Evolutionary conservation across 164 flowering plant genomes (phyloP), one percentile per base, ranked within the genome.

Genomic region (Cinnamomum micranthum): DNA sequence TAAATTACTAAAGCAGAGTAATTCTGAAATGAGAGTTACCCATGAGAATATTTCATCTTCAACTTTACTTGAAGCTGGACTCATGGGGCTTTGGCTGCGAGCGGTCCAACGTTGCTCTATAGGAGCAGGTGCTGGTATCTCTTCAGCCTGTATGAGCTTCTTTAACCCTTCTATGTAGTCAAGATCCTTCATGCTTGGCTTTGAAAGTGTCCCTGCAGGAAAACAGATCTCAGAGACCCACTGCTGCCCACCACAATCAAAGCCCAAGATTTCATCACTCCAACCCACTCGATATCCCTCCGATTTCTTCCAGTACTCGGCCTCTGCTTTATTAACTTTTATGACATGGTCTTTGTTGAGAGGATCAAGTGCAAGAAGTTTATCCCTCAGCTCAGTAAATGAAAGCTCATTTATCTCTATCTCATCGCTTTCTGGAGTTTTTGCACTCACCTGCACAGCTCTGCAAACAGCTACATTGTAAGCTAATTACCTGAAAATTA

Each of bases 161-260:
- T 87, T 88, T 80, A 96, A 77, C 72, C 90, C 87, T 77, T 94
- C 94, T 33, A 94, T 87, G 81, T 74, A 96, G 78, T 92, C 90
- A 74, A 96, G 80, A 77, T 96, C 99, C 79, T 94, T 92, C 97
- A 96, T 88, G 86, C 82, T 96, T 4, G 95, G 97, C 20, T 88
- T 91, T 63, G 91, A 76, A 52, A 94, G 75, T 31, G 92, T 91
- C 77, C 99, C 99, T 64, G 87, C 93, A 50, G 99, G 98, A 75
- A 92, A 94, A 81, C 99, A 96, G 33, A 78, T 94, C 77, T 96
- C 99, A 28, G 99, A 96, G n/a, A 96, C 99, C 99, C 99, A 96
- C 75, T 96, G 98, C 74, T 96, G 97, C 31, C 99, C 99, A 78
- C 99, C 99, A 86, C 99, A 96, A 83, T 96, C 98, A 82, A 96